Percentiles rank a stretch among this genome's conserved stretches.
These are phyloP conservation scores for Neoboletus magnificus DNA, from an alignment of 768 basidiomycete genomes.

Conservation along the genomic window DNA sequence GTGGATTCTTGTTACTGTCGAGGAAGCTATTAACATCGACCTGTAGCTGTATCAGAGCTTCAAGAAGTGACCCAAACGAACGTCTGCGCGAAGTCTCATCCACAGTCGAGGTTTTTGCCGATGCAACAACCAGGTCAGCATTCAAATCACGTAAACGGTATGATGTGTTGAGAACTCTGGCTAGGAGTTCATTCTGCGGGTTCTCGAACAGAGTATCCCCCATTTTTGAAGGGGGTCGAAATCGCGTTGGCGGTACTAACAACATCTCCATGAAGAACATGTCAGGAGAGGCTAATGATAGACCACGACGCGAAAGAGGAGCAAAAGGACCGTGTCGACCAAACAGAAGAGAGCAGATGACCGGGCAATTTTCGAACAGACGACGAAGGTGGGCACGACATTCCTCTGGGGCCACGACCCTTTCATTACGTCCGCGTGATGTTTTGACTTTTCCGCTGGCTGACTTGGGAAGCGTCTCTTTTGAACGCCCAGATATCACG, in stretches of 20 bases:
- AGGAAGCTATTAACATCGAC: slow-evolving; percentile 95
- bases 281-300: slow-evolving; percentile 77
- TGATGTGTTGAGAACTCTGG: slow-evolving; percentile 75
- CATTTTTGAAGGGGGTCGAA: slow-evolving; percentile 91
- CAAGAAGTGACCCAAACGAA: slow-evolving; percentile 67
- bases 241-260: slow-evolving; percentile 90
- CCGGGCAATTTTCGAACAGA: slow-evolving; percentile 77
- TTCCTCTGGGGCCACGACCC: slow-evolving; percentile 87
- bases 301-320: slow-evolving; percentile 51
- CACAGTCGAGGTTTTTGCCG: slow-evolving; percentile 52
- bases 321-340: slow-evolving; percentile 89
- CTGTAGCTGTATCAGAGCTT: slow-evolving; percentile 85
- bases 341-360: slow-evolving; percentile 85
- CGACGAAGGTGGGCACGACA: slow-evolving; percentile 90
- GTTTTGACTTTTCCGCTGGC: slow-evolving; percentile 79
- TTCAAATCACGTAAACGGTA: slow-evolving; percentile 79
- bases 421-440: slow-evolving; percentile 78
- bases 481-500: slow-evolving; percentile 26
- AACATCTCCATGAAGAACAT: slow-evolving; percentile 97
- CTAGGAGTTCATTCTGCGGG: slow-evolving; percentile 88
- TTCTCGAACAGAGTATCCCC: slow-evolving; percentile 94
- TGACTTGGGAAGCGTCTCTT: slow-evolving; percentile 55
- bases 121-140: slow-evolving; percentile 55
- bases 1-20: slow-evolving; percentile 94
- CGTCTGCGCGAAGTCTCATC: slow-evolving; percentile 52